A percentile compares a stretch with the other conserved stretches of the same genome.
phyloP scores from a whole-genome alignment of 108 stramenopile species.

The Aurantiochytrium sp. region DNA sequence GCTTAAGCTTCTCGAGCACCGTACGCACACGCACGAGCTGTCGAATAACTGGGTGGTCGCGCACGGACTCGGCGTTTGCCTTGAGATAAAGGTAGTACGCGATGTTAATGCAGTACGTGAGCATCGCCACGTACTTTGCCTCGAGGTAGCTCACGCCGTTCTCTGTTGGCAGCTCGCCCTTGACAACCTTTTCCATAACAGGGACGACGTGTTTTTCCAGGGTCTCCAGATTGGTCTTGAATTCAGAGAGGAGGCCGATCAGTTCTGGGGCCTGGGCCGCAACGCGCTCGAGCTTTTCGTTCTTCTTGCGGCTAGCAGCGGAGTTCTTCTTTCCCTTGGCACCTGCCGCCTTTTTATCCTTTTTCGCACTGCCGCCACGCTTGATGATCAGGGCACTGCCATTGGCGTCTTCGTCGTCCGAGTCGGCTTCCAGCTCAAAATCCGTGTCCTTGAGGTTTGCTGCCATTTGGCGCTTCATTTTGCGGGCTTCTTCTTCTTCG shows the following conservation, averaged over 20 bases:
- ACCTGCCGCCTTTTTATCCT: not conserved
- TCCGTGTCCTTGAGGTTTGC: not conserved
- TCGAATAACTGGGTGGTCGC: slow-evolving; percentile 39
- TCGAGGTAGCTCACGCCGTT: slow-evolving; percentile 29
- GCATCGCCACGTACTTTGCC: slow-evolving; percentile 43
- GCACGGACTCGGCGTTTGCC: slow-evolving; percentile 36
- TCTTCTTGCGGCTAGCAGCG: slow-evolving; percentile 31
- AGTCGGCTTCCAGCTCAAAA: not conserved
- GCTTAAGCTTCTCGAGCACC: slow-evolving; percentile 36
- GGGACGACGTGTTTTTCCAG: slow-evolving; percentile 40
- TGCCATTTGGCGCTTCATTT: not conserved
- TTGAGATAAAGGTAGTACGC: slow-evolving; percentile 50
- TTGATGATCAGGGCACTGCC: slow-evolving; percentile 23
- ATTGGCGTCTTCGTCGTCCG: slow-evolving; percentile 11
- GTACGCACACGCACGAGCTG: slow-evolving; percentile 38
- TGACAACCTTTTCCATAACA: slow-evolving; percentile 18
- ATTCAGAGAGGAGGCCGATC: slow-evolving; percentile 32
- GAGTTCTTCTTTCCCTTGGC: not conserved
- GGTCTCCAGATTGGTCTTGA: slow-evolving; percentile 23
- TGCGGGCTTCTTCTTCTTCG: not conserved
- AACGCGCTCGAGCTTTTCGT: slow-evolving; percentile 39
- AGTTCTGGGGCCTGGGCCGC: slow-evolving; percentile 45
- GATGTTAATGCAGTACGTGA: slow-evolving; percentile 43
- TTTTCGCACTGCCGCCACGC: slow-evolving; percentile 7
- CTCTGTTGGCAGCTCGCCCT: slow-evolving; percentile 14